Base-by-base conservation (phyloP, 2,329 filamentous ascomycete genomes). In the Penicillium sp. region DNA sequence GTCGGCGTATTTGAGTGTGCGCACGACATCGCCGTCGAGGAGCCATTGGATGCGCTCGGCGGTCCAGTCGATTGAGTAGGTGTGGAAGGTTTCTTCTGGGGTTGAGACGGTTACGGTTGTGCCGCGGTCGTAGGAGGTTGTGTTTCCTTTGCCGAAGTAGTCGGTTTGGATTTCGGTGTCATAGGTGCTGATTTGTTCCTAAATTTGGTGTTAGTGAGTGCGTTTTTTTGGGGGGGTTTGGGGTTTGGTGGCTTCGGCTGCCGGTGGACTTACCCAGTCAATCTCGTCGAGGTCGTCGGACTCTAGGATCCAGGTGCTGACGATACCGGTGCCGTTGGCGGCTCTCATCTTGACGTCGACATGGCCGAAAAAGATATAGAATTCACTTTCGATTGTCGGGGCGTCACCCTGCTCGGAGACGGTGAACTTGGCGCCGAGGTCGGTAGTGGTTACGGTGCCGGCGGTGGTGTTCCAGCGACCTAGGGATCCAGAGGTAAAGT, bases 331-430 rank as follows among this genome's bases (percentile, higher is more conserved):
- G 2, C 94, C 94, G 0, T 91, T 89, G 11, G 94, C 91, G 38
- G 91, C 87, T 77, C 92, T 92, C 81, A 97, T 82, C 50, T 85
- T 87, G 64, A 97, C 84, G 64, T 95, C 89, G 70, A 96, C 88
- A 61, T 87, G 89, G 65, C 94, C 94, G 73, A 96, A 99, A 91
- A 99, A 97, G 79, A 99, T 96, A 81, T 96, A 97, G 83, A 95
- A 97, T 68, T 93, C 84, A 61, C 91, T 96, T 62, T 84, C 83
- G 60, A 99, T 85, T 72, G 92, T 91, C 0, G 94, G 94, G 2
- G 92, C 86, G 70, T 97, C 90, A 60, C 92, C 92, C 48, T 86
- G 81, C 70, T 86, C 78, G 36, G 84, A 77, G 57, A 99, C 87
- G 33, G 89, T 91, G 75, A 99, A 95, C 41, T 85, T 85, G 25